Evolutionary conservation across 768 basidiomycete species (phyloP), one percentile per base, ranked within the genome.

Genomic region (Panaeolus papilionaceus): DNA sequence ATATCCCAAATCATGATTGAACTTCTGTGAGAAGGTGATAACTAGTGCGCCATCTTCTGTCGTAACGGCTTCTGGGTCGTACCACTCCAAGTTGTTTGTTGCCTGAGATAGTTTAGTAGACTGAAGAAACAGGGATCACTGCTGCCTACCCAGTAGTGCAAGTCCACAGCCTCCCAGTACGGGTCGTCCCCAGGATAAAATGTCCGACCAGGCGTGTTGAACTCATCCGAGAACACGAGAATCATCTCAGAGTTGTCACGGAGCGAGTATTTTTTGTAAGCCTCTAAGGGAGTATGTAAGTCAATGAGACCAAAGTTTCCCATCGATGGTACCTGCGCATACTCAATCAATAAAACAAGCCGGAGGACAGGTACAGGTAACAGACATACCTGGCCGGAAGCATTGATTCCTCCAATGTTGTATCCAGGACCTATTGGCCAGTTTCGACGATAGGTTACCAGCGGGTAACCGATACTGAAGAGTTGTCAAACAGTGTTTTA

Each of bases 141-240:
- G 16, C 38, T 40, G 68, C 73, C 65, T 66, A 89, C 88, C 91
- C 92, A 93, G 72, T 93, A 94, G 75, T 94, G 89, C 39, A 94
- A 81, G 77, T 94, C 83, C 23, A 80, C 89, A 42, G 93, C 91
- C 74, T 93, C 90, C 91, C 92, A 92, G 72, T 91, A 94, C 3
- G 93, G 93, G 75, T 95, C 93, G 70, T 94, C 92, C 5, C 92
- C 92, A 47, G 89, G 87, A 79, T 92, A 94, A 73, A 94, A 94
- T 4, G 89, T 84, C 68, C 93, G 82, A 4, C 92, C 92, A 23
- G 90, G 88, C 28, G 80, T 80, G 74, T 94, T 89, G 75, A 95
- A 94, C 74, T 95, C 93, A 77, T 95, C 93, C 4, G 88, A 90
- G 75, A 92, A 94, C 10, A 93, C 90, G 28, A 94, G 81, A 54